phyloP scores from a whole-genome alignment of 176 grass and related monocot species.

The Phoenix roebelenii region DNA sequence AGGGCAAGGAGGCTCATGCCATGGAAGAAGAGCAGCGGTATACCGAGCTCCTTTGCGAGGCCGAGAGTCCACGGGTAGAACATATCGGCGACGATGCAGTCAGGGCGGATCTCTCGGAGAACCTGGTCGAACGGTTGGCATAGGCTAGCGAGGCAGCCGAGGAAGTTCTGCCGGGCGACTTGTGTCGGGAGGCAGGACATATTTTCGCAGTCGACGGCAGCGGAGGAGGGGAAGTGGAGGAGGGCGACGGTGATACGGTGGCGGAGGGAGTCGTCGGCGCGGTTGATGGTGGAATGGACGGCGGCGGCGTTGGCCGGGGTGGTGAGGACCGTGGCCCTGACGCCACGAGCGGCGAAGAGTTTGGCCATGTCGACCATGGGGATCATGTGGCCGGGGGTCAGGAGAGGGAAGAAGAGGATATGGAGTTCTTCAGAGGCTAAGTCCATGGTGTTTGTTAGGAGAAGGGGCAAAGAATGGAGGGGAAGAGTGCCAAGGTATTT shows the following conservation, averaged over 20 bases:
- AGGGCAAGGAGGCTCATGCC: constrained; percentile 1
- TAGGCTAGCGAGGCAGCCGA: not conserved
- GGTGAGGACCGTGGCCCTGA: not conserved
- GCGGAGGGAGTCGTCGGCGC: not conserved
- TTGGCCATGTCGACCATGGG: no score
- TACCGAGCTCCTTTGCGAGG: not conserved
- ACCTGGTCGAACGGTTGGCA: not conserved
- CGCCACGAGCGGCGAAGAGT: no score
- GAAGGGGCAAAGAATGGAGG: no score
- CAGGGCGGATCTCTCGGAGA: not conserved
- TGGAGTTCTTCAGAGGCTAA: no score
- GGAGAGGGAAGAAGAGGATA: no score
- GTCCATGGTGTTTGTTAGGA: no score
- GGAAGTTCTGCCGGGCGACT: not conserved
- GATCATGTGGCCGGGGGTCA: no score
- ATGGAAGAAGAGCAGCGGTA: constrained; percentile 1
- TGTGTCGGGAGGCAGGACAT: no score
- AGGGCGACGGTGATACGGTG: not conserved
- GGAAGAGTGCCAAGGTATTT: no score
- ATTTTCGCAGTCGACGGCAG: no score
- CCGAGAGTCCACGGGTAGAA: not conserved
- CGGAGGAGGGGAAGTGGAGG: not conserved
- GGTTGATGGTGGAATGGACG: not conserved
- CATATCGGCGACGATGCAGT: constrained; percentile 2
- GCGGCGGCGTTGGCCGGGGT: not conserved